A percentile compares a stretch with the other conserved stretches of the same genome.
Conservation (phyloP, 225 moss, liverwort and hornwort genomes). For the Physcomitrellopsis africana region DNA sequence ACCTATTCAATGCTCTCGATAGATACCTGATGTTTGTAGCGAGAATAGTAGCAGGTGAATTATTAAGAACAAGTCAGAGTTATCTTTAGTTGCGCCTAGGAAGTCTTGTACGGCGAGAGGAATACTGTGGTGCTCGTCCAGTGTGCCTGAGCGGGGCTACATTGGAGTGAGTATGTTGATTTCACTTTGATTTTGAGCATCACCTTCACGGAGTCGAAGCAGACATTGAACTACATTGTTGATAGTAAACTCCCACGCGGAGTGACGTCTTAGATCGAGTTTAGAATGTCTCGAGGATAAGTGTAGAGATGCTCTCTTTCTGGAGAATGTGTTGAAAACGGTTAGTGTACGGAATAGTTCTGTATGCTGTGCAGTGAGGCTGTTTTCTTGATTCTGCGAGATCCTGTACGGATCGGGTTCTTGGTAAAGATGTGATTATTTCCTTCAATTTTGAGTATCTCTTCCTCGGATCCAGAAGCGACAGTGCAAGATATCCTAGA, state of each 20-base stretch:
- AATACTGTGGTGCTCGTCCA: neutral
- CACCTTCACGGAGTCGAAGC: neutral
- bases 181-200: neutral
- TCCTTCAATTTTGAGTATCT: neutral
- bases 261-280: neutral
- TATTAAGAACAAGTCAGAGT: neutral
- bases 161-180: conserved; percentile 14
- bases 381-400: conserved; percentile 5
- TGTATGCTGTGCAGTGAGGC: conserved; percentile 8
- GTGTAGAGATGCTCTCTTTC: neutral
- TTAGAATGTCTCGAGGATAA: neutral
- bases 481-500: neutral
- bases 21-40: neutral
- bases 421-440: no score
- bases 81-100: no score
- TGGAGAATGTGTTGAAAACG: neutral
- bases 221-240: neutral
- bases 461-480: neutral
- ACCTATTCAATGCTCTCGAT: neutral
- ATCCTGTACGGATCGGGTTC: no score
- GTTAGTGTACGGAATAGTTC: neutral
- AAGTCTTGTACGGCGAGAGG: neutral
- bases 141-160: neutral
- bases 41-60: neutral
- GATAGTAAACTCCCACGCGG: neutral